These are phyloP conservation scores for Cadophora sp. DNA, from an alignment of 2,329 filamentous ascomycete genomes.

Conservation along the genomic window DNA sequence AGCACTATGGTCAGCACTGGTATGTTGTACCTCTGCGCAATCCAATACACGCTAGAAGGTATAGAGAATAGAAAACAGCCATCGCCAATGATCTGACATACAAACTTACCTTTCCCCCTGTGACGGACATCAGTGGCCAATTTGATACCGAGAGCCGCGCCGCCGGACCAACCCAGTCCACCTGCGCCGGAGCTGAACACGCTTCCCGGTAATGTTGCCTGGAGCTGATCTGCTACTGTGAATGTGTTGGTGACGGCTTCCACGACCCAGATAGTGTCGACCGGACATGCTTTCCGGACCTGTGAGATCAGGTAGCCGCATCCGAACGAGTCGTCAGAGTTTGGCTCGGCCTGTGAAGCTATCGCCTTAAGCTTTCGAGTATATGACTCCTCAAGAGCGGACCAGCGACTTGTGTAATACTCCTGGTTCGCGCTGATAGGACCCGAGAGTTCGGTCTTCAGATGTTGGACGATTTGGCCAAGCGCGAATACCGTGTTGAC, in stretches of 20 bases:
- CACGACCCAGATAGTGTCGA: conserved; percentile 75
- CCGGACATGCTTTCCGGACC: conserved; percentile 61
- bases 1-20: conserved; percentile 71
- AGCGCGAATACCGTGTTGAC: conserved; percentile 71
- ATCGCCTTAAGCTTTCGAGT: conserved; percentile 65
- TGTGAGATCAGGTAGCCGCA: conserved; percentile 53
- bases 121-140: conserved; percentile 62
- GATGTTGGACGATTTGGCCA: conserved; percentile 70
- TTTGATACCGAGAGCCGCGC: conserved; percentile 77
- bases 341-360: conserved; percentile 60
- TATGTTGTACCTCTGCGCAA: conserved; percentile 68
- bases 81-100: conserved; percentile 70
- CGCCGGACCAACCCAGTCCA: conserved; percentile 82
- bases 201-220: conserved; percentile 69
- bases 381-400: conserved; percentile 63
- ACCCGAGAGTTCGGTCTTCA: conserved; percentile 54
- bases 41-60: conserved; percentile 72
- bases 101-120: conserved; percentile 61
- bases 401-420: conserved; percentile 52
- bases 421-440: conserved; percentile 48
- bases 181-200: conserved; percentile 86
- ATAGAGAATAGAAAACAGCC: conserved; percentile 71
- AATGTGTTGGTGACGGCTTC: conserved; percentile 78
- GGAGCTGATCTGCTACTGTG: conserved; percentile 74
- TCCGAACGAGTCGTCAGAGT: conserved; percentile 63